Evolutionary conservation across 192 early-diverging fungal species (phyloP).

Genomic region (Funneliformis geosporum): DNA sequence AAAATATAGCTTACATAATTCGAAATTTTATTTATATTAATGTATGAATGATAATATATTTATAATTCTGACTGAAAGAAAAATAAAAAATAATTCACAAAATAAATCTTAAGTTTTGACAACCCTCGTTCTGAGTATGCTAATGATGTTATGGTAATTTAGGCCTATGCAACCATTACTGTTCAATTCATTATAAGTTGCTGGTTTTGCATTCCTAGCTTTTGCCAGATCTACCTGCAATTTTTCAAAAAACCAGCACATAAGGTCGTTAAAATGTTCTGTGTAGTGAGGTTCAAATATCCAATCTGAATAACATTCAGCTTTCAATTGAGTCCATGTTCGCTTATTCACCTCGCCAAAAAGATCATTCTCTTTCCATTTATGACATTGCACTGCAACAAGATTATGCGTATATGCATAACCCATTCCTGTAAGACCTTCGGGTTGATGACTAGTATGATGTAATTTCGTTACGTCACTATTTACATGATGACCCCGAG

Average conservation of each 20-base stretch:
- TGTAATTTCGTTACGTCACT: conserved; percentile 27
- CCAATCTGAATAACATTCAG: conserved; percentile 11
- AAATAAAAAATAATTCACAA: too few relatives aligned
- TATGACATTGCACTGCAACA: conserved; percentile 20
- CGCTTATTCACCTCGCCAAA: not conserved
- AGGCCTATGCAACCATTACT: conserved; percentile 2
- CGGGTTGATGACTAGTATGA: conserved; percentile 32
- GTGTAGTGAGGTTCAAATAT: conserved; percentile 20
- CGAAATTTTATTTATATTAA: too few relatives aligned
- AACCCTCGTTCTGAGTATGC: conserved; percentile 3
- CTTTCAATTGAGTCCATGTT: conserved; percentile 20
- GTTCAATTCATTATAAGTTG: conserved; percentile 6
- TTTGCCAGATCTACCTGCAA: conserved; percentile 27
- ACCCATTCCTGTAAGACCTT: not conserved
- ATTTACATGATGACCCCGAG: conserved; percentile 9
- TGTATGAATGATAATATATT: too few relatives aligned
- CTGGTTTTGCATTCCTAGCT: not conserved
- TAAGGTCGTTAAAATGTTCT: conserved; percentile 25
- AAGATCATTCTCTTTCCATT: not conserved
- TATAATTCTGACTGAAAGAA: too few relatives aligned
- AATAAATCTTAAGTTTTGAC: too few relatives aligned
- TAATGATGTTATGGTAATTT: conserved; percentile 8
- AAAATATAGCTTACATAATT: too few relatives aligned
- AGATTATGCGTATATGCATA: not conserved
- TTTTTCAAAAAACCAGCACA: conserved; percentile 33